These are phyloP conservation scores for Saxophila tyrrhenica DNA, from an alignment of 495 filamentous ascomycete species.

Conservation along the genomic window DNA sequence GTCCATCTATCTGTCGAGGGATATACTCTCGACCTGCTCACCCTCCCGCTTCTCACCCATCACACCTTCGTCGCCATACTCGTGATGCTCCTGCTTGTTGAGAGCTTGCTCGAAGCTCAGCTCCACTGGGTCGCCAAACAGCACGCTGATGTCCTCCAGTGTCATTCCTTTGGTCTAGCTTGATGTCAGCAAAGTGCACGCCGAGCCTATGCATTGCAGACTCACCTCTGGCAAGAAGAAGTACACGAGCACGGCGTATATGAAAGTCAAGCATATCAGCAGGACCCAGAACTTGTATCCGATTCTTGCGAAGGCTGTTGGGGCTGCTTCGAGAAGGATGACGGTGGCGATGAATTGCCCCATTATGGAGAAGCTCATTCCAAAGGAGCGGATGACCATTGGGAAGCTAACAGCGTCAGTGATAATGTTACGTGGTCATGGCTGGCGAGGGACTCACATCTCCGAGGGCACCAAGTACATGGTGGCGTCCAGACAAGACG, in stretches of 20 bases:
- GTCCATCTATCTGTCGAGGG: background rate
- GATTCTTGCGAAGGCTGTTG: constrained; percentile 18
- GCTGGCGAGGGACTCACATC: constrained; percentile 1
- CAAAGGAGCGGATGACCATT: constrained; percentile 18
- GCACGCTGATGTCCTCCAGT: constrained; percentile 9
- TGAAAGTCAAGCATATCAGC: constrained; percentile 7
- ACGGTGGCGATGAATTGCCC: constrained; percentile 15
- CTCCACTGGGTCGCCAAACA: constrained; percentile 11
- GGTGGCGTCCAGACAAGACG: constrained; percentile 16
- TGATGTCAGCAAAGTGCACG: background rate
- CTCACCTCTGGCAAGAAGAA: constrained; percentile 10
- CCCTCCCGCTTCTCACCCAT: background rate
- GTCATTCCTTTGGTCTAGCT: constrained; percentile 12
- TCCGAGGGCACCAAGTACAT: constrained; percentile 7
- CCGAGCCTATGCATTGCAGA: no score
- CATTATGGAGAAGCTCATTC: constrained; percentile 15
- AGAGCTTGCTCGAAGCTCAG: constrained; percentile 9
- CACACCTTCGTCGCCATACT: background rate
- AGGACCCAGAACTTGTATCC: constrained; percentile 15
- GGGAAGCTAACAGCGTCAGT: constrained; percentile 12
- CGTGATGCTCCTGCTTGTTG: constrained; percentile 5
- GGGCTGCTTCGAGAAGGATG: constrained; percentile 15
- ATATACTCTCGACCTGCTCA: background rate
- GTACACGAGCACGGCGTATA: constrained; percentile 14
- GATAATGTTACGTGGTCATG: no score